phyloP scores from a whole-genome alignment of 352 stramenopile species.

The Globisporangium polare region DNA sequence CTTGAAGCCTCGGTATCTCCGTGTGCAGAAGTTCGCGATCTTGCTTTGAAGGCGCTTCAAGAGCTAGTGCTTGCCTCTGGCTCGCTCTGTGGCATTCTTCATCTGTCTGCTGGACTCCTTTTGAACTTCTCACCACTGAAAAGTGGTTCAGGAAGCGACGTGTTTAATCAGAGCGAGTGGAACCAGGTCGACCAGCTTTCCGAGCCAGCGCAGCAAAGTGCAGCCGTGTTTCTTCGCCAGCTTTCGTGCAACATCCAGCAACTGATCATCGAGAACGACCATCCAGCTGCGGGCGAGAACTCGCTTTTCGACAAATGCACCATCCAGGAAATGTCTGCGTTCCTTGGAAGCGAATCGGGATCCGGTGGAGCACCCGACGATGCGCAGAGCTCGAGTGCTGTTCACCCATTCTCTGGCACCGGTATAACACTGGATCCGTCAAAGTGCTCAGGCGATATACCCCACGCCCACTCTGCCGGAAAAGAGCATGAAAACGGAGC shows the following conservation, averaged over 20 bases:
- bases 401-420: slow-evolving; percentile 1
- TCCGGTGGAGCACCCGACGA: background rate
- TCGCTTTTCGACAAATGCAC: slow-evolving; percentile 42
- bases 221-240: slow-evolving; percentile 42
- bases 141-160: slow-evolving; percentile 1
- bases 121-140: slow-evolving; percentile 35
- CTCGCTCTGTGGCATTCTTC: slow-evolving; percentile 73
- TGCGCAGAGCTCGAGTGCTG: slow-evolving; percentile 4
- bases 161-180: slow-evolving; percentile 43
- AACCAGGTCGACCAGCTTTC: slow-evolving; percentile 59
- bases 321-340: slow-evolving; percentile 47
- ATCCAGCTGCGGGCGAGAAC: slow-evolving; percentile 26
- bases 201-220: slow-evolving; percentile 26
- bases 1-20: slow-evolving; percentile 50
- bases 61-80: slow-evolving; percentile 66
- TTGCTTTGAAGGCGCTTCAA: slow-evolving; percentile 56
- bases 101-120: slow-evolving; percentile 59
- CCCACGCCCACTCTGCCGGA: background rate
- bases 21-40: slow-evolving; percentile 44
- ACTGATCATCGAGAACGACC: slow-evolving; percentile 43
- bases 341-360: slow-evolving; percentile 25
- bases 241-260: slow-evolving; percentile 45
- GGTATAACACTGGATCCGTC: background rate
- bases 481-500: slow-evolving; percentile 4
- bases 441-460: background rate